phyloP scores from a whole-genome alignment of 768 basidiomycete genomes.

The Strobilomyces dryophilus region DNA sequence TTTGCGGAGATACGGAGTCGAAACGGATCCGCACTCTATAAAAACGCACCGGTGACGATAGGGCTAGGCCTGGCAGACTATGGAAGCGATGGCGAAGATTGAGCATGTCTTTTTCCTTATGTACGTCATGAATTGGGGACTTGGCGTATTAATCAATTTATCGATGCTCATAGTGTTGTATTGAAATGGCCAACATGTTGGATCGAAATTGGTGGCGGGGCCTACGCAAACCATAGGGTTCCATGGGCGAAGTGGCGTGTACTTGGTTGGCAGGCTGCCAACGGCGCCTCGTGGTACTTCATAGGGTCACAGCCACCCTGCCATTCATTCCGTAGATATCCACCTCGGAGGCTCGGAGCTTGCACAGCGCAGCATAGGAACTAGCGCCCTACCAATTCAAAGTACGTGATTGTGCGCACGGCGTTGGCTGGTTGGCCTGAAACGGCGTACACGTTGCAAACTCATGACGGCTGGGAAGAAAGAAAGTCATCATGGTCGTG shows the following conservation, averaged over 20 bases:
- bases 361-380: neutral
- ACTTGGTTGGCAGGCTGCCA: slow-evolving; percentile 24
- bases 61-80: slow-evolving; percentile 70
- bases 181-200: neutral
- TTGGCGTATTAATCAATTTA: slow-evolving; percentile 1
- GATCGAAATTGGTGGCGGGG: neutral
- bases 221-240: neutral
- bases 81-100: slow-evolving; percentile 68
- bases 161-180: slow-evolving; percentile 2
- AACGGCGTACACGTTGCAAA: slow-evolving; percentile 20
- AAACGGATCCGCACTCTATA: slow-evolving; percentile 36
- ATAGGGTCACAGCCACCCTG: slow-evolving; percentile 24
- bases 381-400: slow-evolving; percentile 4
- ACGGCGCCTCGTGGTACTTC: slow-evolving; percentile 14
- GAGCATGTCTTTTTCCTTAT: slow-evolving; percentile 10
- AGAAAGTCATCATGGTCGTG: neutral
- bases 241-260: slow-evolving; percentile 13
- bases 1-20: slow-evolving; percentile 83
- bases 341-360: neutral
- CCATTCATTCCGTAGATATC: neutral
- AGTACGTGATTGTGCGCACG: slow-evolving; percentile 14
- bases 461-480: neutral
- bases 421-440: slow-evolving; percentile 7
- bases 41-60: slow-evolving; percentile 26
- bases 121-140: slow-evolving; percentile 1